These are phyloP conservation scores for Rhizopus stolonifer DNA, from an alignment of 371 early-diverging fungal genomes.

Conservation along the genomic window DNA sequence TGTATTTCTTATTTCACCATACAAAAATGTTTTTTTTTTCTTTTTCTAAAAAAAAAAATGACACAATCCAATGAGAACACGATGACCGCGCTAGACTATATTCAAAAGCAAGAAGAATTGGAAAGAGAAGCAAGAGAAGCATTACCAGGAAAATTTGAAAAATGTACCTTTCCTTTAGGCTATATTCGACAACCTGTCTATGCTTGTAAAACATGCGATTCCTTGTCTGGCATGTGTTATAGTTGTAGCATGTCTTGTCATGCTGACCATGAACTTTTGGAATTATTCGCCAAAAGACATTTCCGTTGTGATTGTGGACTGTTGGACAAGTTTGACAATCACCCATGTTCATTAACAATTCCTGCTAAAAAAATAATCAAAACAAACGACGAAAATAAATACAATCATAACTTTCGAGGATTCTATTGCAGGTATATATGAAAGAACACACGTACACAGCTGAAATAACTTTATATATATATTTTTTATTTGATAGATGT, in stretches of 20 bases:
- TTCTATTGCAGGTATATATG: slow-evolving; percentile 71
- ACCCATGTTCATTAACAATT: slow-evolving; percentile 35
- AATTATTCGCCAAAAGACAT: slow-evolving; percentile 78
- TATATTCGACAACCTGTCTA: slow-evolving; percentile 82
- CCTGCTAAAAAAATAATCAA: slow-evolving; percentile 34
- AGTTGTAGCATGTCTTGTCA: slow-evolving; percentile 83
- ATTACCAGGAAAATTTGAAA: slow-evolving; percentile 73
- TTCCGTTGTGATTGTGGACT: slow-evolving; percentile 90
- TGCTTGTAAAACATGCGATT: slow-evolving; percentile 77
- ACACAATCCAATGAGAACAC: slow-evolving; percentile 5
- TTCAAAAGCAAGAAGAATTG: slow-evolving; percentile 51
- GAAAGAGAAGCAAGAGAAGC: slow-evolving; percentile 57
- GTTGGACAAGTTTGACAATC: slow-evolving; percentile 41
- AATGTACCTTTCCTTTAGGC: slow-evolving; percentile 76
- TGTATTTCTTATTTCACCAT: too few relatives aligned
- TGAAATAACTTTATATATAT: too few relatives aligned
- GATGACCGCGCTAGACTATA: slow-evolving; percentile 58
- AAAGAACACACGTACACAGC: neutral
- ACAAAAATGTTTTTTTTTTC: too few relatives aligned
- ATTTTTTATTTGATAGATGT: slow-evolving; percentile 50
- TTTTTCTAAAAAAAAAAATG: too few relatives aligned
- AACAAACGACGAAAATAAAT: slow-evolving; percentile 64
- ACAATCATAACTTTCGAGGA: slow-evolving; percentile 80
- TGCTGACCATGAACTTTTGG: slow-evolving; percentile 75
- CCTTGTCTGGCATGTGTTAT: slow-evolving; percentile 73